Conservation (phyloP, 495 filamentous ascomycete genomes). For the Penicillium simplicissimum region DNA sequence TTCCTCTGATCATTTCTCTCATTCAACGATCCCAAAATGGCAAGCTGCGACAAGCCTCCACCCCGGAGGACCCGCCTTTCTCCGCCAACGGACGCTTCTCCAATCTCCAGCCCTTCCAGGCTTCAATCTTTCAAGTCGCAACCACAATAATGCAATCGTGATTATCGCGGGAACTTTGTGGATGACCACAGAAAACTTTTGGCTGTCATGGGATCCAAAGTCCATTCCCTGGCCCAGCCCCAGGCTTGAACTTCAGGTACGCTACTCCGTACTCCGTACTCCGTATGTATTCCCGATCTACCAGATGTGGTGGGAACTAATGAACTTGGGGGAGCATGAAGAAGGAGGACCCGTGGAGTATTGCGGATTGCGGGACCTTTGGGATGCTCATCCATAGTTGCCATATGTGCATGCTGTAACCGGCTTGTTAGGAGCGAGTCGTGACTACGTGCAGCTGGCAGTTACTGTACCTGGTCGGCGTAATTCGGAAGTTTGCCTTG, state of each 20-base stretch:
- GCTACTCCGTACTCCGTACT: neutral
- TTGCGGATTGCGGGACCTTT: constrained; percentile 8
- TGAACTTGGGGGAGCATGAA: neutral
- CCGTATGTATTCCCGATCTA: constrained; percentile 18
- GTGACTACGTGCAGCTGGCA: neutral
- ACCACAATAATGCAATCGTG: no score
- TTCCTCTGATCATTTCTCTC: constrained; percentile 6
- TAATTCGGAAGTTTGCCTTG: constrained; percentile 15
- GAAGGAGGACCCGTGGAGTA: neutral
- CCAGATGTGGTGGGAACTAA: neutral
- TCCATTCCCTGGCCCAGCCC: neutral
- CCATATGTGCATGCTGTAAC: neutral
- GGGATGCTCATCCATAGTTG: neutral
- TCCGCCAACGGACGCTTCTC: constrained; percentile 24
- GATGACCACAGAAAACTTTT: neutral
- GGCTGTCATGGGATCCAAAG: neutral
- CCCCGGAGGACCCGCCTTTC: constrained; percentile 16
- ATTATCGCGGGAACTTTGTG: neutral
- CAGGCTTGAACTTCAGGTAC: neutral
- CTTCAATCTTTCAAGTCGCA: no score
- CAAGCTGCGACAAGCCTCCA: constrained; percentile 21
- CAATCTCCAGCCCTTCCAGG: constrained; percentile 12
- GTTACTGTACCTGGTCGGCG: constrained; percentile 10
- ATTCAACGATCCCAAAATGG: constrained; percentile 6
- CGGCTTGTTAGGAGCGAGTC: neutral